Evolutionary conservation across 2,329 filamentous ascomycete species (phyloP).

Genomic region (Fusarium sulawesiense): DNA sequence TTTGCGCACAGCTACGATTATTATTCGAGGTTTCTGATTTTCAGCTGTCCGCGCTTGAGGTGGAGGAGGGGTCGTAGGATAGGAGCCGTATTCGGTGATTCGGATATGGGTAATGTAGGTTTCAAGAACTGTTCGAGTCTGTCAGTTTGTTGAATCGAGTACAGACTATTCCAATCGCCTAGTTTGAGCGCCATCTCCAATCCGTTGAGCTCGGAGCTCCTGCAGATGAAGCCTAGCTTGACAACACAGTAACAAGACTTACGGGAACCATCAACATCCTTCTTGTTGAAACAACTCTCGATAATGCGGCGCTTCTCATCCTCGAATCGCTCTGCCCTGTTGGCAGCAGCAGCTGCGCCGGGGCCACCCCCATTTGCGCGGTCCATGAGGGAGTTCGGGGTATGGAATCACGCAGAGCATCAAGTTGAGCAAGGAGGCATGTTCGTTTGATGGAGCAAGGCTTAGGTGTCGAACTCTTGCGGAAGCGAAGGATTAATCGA

Average conservation of each 20-base stretch:
- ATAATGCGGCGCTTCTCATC: slow-evolving; percentile 96
- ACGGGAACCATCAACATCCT: slow-evolving; percentile 88
- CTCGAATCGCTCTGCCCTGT: slow-evolving; percentile 85
- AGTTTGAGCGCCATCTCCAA: neutral
- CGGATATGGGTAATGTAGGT: slow-evolving; percentile 98
- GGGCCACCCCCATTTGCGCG: slow-evolving; percentile 54
- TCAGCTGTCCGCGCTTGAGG: slow-evolving; percentile 76
- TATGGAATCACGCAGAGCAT: slow-evolving; percentile 42
- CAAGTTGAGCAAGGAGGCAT: slow-evolving; percentile 46
- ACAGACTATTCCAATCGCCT: neutral
- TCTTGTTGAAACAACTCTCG: slow-evolving; percentile 92
- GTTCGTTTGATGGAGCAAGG: slow-evolving; percentile 42
- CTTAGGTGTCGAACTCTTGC: slow-evolving; percentile 2
- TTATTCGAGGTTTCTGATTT: slow-evolving; percentile 87
- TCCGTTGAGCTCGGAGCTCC: neutral
- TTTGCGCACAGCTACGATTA: slow-evolving; percentile 92
- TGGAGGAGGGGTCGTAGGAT: slow-evolving; percentile 86
- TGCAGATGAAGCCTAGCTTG: neutral
- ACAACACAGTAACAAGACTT: slow-evolving; percentile 56
- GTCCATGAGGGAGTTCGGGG: slow-evolving; percentile 50
- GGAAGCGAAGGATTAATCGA: slow-evolving; percentile 1
- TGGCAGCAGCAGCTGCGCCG: slow-evolving; percentile 51
- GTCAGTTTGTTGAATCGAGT: slow-evolving; percentile 10
- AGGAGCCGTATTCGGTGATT: slow-evolving; percentile 85
- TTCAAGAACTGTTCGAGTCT: slow-evolving; percentile 63